Evolutionary conservation across 2,329 filamentous ascomycete species (phyloP), one percentile per base, ranked within the genome.

Genomic region (Fusarium austroafricanum): DNA sequence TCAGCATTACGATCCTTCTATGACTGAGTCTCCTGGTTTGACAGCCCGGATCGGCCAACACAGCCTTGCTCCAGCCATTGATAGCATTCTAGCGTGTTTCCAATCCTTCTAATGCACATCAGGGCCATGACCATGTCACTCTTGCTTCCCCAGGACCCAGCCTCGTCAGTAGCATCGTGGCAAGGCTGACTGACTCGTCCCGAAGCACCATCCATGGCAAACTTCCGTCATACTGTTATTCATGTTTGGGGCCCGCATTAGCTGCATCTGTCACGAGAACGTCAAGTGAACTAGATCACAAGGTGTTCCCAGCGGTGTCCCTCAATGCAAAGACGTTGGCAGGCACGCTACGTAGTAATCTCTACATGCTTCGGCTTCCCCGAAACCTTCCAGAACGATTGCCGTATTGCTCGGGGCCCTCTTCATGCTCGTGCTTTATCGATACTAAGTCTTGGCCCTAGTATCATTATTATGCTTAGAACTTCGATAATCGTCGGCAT

Each of bases 361-460:
- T 55, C 20, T 42, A 61, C 21, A 6, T 40, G 40, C 59, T 44
- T 58, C 67, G 67, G 67, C 64, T 42, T 58, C 53, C 37, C 67
- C 67, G 67, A 71, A 46, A 39, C 31, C 39, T 68, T 71, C 55
- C 35, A 70, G 67, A 71, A 62, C 38, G n/a, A 43, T 23, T 51
- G 51, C 50, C 35, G 42, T 55, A 33, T 47, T 17, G 10, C 28
- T 37, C 20, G 31, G 44, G 20, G 18, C 51, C 45, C 28, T 46
- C n/a, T 20, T 31, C 31, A 14, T 31, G 18, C n/a, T 31, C 50
- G 18, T 15, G 20, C 7, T 14, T 40, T 35, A 20, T 29, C 49
- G 44, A 44, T 51, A 18, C 14, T 29, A 23, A 31, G 18, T 44
- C 18, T 15, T 61, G 23, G 33, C 9, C 28, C 26, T 10, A 28